Evolutionary conservation across 1,284 basidiomycete species (phyloP).

Genomic region (Volvariella volvacea): DNA sequence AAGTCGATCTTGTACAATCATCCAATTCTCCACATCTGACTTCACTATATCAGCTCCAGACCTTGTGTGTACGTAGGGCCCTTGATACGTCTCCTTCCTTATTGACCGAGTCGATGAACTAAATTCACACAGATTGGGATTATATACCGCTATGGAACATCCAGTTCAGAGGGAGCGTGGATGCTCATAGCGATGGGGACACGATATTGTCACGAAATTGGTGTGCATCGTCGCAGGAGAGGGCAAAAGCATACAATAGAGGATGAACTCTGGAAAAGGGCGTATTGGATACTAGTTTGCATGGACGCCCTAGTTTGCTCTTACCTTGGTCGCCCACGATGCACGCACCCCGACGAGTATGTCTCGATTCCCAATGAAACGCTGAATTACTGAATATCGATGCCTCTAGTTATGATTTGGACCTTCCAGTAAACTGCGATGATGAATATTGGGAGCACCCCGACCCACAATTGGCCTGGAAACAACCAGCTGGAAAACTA

Average conservation of each 20-base stretch:
- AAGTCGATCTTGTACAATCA: slow-evolving; percentile 44
- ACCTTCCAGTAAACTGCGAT: slow-evolving; percentile 59
- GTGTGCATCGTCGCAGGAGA: slow-evolving; percentile 44
- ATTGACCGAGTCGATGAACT: slow-evolving; percentile 3
- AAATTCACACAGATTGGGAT: slow-evolving; percentile 18
- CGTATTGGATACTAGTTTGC: slow-evolving; percentile 62
- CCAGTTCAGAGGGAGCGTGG: slow-evolving; percentile 24
- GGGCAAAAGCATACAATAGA: slow-evolving; percentile 30
- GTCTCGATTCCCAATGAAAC: slow-evolving; percentile 13
- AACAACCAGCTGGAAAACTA: slow-evolving; percentile 43
- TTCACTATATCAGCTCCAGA: slow-evolving; percentile 60
- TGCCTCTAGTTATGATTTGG: slow-evolving; percentile 64
- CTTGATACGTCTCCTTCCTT: background rate
- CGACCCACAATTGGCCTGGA: slow-evolving; percentile 21
- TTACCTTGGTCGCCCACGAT: slow-evolving; percentile 68
- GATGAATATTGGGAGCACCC: slow-evolving; percentile 57
- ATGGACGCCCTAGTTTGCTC: slow-evolving; percentile 57
- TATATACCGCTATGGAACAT: slow-evolving; percentile 21
- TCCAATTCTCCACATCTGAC: slow-evolving; percentile 42
- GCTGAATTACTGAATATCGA: no score
- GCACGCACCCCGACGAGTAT: slow-evolving; percentile 75
- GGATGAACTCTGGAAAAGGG: slow-evolving; percentile 60
- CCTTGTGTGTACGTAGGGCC: slow-evolving; percentile 33
- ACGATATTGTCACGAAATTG: slow-evolving; percentile 32
- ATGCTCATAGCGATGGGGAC: slow-evolving; percentile 26